A percentile compares a stretch with the other conserved stretches of the same genome.
phyloP scores from a whole-genome alignment of 2,329 filamentous ascomycete genomes.

The Sarocladium strictum region DNA sequence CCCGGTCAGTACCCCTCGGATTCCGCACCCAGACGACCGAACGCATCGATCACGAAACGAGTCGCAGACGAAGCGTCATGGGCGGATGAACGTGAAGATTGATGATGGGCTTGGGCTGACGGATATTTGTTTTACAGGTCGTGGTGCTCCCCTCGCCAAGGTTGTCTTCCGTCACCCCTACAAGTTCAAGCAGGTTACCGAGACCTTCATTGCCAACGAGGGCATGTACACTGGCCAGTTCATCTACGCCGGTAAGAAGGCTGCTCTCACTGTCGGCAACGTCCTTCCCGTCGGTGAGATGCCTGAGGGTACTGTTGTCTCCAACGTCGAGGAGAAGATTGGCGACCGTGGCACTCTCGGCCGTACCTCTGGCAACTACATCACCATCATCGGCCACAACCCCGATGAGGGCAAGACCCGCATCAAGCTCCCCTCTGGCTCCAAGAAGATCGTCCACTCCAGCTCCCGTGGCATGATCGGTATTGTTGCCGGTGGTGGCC shows the following conservation, averaged over 20 bases:
- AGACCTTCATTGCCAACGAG: slow-evolving; percentile 99
- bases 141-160: slow-evolving; percentile 95
- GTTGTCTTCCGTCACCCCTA: slow-evolving; percentile 97
- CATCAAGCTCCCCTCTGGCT: slow-evolving; percentile 97
- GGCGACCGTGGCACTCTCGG: slow-evolving; percentile 95
- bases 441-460: slow-evolving; percentile 98
- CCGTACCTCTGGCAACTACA: slow-evolving; percentile 98
- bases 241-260: slow-evolving; percentile 99
- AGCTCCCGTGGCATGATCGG: slow-evolving; percentile 95
- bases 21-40: neutral
- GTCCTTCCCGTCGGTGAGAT: slow-evolving; percentile 89
- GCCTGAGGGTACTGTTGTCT: slow-evolving; percentile 98
- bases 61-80: slow-evolving; percentile 6
- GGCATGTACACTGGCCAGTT: slow-evolving; percentile 99
- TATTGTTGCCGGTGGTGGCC: slow-evolving; percentile 97
- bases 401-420: slow-evolving; percentile 99
- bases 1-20: slow-evolving; percentile 52
- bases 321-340: slow-evolving; percentile 98
- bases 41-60: slow-evolving; percentile 10
- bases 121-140: slow-evolving; percentile 34
- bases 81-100: neutral
- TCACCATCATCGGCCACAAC: slow-evolving; percentile 97
- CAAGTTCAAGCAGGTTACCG: slow-evolving; percentile 93
- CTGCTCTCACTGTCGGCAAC: slow-evolving; percentile 93
- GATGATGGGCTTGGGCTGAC: slow-evolving; percentile 19